phyloP scores from a whole-genome alignment of 1,284 basidiomycete species.

The Gastroboletus turbinatus region DNA sequence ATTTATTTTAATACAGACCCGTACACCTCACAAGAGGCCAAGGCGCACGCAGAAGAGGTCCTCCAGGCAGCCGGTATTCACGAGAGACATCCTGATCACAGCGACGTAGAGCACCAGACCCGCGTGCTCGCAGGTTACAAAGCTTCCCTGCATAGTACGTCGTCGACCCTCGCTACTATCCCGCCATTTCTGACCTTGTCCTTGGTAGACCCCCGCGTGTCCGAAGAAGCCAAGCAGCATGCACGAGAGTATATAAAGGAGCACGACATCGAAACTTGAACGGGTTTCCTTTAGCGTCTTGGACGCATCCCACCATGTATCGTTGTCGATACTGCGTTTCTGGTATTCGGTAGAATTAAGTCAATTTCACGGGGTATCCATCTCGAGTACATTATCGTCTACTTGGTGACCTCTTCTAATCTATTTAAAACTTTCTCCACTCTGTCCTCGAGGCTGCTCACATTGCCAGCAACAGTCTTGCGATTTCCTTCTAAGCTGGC shows the following conservation, averaged over 20 bases:
- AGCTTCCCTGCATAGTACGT: slow-evolving; percentile 46
- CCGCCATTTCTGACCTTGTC: neutral
- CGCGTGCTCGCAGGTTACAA: slow-evolving; percentile 50
- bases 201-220: slow-evolving; percentile 40
- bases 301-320: neutral
- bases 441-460: slow-evolving; percentile 57
- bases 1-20: slow-evolving; percentile 33
- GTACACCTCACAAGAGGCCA: slow-evolving; percentile 45
- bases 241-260: slow-evolving; percentile 43
- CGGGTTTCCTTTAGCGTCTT: neutral
- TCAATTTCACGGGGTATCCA: slow-evolving; percentile 4
- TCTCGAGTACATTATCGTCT: neutral
- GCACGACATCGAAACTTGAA: slow-evolving; percentile 23
- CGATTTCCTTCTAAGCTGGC: slow-evolving; percentile 77
- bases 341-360: neutral
- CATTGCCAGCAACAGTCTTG: slow-evolving; percentile 66
- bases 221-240: slow-evolving; percentile 49
- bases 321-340: neutral
- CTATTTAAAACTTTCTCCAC: slow-evolving; percentile 29
- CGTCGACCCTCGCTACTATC: neutral
- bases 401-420: slow-evolving; percentile 27
- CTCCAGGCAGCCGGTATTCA: slow-evolving; percentile 38
- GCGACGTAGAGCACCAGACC: slow-evolving; percentile 40
- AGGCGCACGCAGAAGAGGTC: slow-evolving; percentile 48
- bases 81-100: slow-evolving; percentile 30